These are phyloP conservation scores for Tylopilus orsonianus DNA, from an alignment of 1,284 basidiomycete species.

Conservation along the genomic window DNA sequence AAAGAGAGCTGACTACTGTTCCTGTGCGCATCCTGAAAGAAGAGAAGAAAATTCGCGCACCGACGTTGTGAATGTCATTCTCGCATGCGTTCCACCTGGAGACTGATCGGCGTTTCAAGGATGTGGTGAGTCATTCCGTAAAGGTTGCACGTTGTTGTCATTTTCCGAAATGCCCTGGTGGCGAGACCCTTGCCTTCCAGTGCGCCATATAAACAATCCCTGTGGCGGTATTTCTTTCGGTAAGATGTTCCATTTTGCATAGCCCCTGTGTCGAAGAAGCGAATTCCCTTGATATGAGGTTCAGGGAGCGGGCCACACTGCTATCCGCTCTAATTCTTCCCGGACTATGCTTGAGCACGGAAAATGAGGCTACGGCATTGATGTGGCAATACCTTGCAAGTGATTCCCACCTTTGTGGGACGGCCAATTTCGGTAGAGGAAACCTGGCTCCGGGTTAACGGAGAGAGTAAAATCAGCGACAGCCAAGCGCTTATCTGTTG, in stretches of 20 bases:
- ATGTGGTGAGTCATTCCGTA: slow-evolving; percentile 16
- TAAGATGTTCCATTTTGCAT: not conserved
- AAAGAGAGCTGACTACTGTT: not conserved
- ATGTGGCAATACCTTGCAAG: not conserved
- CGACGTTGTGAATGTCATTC: not conserved
- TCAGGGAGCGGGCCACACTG: not conserved
- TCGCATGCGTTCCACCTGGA: not conserved
- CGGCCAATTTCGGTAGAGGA: not conserved
- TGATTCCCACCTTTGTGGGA: slow-evolving; percentile 30
- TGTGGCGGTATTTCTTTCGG: slow-evolving; percentile 18
- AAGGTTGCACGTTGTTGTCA: slow-evolving; percentile 13
- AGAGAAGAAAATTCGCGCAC: not conserved
- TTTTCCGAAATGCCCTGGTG: slow-evolving; percentile 20
- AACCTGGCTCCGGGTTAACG: slow-evolving; percentile 11
- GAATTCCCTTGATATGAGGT: not conserved
- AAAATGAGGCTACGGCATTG: slow-evolving; percentile 6
- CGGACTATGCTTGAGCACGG: not conserved
- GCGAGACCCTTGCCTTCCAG: slow-evolving; percentile 3
- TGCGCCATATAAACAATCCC: slow-evolving; percentile 14
- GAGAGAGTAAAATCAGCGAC: slow-evolving; percentile 13
- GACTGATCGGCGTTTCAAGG: slow-evolving; percentile 19
- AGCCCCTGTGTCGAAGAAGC: slow-evolving; percentile 11
- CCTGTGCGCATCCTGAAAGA: not conserved
- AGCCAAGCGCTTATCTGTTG: not conserved
- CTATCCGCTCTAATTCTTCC: not conserved